Evolutionary conservation across 352 stramenopile genomes (phyloP).

Genomic region (Stramenopiles sp.): DNA sequence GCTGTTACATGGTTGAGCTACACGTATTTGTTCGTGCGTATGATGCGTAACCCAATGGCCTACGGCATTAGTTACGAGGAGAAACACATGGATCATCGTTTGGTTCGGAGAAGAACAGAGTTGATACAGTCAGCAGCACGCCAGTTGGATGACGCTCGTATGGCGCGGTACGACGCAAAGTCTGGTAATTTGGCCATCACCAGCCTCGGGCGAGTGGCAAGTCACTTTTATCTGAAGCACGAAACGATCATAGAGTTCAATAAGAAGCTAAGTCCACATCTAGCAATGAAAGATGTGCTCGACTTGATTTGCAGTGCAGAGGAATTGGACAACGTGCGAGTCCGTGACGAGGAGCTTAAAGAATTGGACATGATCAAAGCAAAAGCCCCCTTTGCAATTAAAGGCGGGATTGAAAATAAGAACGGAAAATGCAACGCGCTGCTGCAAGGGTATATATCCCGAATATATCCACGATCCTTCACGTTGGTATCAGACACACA

Average conservation of each 20-base stretch:
- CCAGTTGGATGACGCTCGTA: conserved; percentile 76
- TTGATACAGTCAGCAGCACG: conserved; percentile 85
- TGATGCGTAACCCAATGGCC: conserved; percentile 88
- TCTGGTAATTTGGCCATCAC: conserved; percentile 81
- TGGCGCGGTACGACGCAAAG: conserved; percentile 92
- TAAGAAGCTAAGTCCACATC: conserved; percentile 75
- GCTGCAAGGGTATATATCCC: conserved; percentile 93
- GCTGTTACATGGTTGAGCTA: conserved; percentile 91
- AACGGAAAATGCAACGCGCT: conserved; percentile 89
- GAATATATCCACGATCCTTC: conserved; percentile 71
- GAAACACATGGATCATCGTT: conserved; percentile 58
- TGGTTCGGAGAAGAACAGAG: conserved; percentile 80
- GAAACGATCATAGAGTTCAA: conserved; percentile 95
- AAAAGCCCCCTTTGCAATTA: conserved; percentile 59
- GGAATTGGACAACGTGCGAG: conserved; percentile 88
- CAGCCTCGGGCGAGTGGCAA: conserved; percentile 85
- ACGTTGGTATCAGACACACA: conserved; percentile 96
- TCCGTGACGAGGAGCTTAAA: conserved; percentile 88
- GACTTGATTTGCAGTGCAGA: conserved; percentile 92
- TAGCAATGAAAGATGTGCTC: conserved; percentile 99
- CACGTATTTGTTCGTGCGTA: conserved; percentile 97
- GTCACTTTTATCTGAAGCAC: conserved; percentile 97
- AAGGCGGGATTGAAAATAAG: conserved; percentile 65
- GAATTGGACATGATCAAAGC: conserved; percentile 81
- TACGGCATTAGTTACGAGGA: conserved; percentile 90